Base-by-base conservation (phyloP, 495 filamentous ascomycete genomes). In the Neurospora discreta region DNA sequence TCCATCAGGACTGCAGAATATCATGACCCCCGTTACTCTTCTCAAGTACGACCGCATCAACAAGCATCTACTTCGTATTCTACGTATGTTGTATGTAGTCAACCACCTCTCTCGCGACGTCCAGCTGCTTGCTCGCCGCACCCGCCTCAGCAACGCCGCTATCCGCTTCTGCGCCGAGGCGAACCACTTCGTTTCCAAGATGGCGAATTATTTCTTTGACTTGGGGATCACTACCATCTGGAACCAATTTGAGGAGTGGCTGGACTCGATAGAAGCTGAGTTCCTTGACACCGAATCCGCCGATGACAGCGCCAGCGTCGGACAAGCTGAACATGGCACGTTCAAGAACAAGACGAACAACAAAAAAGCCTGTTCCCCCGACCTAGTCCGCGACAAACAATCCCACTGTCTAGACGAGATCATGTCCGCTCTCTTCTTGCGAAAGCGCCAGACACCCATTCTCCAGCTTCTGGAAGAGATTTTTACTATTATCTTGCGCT, bases 41-140 rank as follows among this genome's bases (percentile, higher is more conserved):
- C 78, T 88, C 23, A 92, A 91, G 75, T 98, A 97, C 76, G 95
- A 99, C 77, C 83, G 82, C 36, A 85, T 97, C 23, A 97, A 97
- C 82, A 90, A 88, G 71, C 82, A 92, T 15, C 81, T 97, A 3
- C 86, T 99, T 2, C 89, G 93, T 2, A 81, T 95, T 0, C 78
- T 91, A 5, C 89, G 95, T 5, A 92, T 98, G 90, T 82, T 91
- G 0, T 94, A 90, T 69, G 90, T 94, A 9, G 89, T 89, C 11
- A 89, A 90, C 68, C 86, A 73, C 18, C 84, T 97, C 30, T 87
- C 90, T 68, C 88, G 87, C n/a, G 85, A 89, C 75, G 71, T 76
- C 71, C 74, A 77, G 18, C 71, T 69, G 20, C 20, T 65, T 13
- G 67, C 30, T 10, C 74, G 69, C 41, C 41, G 40, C 42, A n/a